Percentiles rank a stretch among this genome's conserved stretches.
Evolutionary conservation across 164 flowering plant genomes (phyloP).

Genomic region (Stephania yunnanensis): DNA sequence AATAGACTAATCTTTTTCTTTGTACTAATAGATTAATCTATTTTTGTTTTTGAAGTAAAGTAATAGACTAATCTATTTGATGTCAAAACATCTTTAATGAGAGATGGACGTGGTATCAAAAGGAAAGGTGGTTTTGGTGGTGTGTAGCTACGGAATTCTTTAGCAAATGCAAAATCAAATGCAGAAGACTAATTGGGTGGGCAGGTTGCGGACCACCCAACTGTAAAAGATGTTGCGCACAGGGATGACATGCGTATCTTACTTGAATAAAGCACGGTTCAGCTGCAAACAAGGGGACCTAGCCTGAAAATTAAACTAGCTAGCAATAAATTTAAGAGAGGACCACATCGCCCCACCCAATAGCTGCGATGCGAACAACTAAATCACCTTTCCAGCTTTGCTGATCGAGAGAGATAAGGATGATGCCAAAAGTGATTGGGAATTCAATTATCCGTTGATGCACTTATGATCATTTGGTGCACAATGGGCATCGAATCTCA

Average conservation of each 20-base stretch:
- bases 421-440: background rate
- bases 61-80: too few species aligned
- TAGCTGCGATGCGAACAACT: background rate
- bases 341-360: background rate
- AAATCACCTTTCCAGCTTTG: background rate
- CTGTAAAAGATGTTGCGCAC: background rate
- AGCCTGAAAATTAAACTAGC: too few species aligned
- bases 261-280: background rate
- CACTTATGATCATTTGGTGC: background rate
- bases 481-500: background rate
- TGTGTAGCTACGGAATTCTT: too few species aligned
- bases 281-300: too few species aligned
- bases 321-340: background rate
- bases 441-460: background rate
- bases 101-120: too few species aligned
- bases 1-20: too few species aligned
- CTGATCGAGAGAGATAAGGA: conserved; percentile 1
- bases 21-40: too few species aligned
- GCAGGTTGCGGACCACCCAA: too few species aligned
- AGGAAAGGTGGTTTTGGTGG: too few species aligned
- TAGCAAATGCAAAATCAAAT: background rate
- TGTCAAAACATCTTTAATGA: too few species aligned
- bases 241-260: background rate
- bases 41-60: too few species aligned
- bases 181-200: background rate